Base-by-base conservation (phyloP, 257 asterid genomes). In the Solanum clarkiae region DNA sequence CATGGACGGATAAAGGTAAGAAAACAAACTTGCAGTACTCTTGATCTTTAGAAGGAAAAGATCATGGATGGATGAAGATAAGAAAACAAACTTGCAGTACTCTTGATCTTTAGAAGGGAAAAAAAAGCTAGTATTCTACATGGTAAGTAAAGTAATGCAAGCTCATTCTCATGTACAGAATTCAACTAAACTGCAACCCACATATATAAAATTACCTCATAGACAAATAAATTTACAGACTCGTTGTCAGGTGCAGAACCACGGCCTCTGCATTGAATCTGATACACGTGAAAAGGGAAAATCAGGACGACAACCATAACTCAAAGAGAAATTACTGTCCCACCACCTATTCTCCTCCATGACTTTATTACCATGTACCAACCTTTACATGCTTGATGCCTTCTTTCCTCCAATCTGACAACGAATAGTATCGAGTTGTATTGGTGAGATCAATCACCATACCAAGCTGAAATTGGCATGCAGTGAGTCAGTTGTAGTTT, bases 251-350 rank as follows among this genome's bases (percentile, higher is more conserved):
- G 99, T 81, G 93, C 98, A 79, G 99, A 93, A 93, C 94, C 98
- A 84, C 98, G 99, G 75, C 99, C 99, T 92, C 90, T 97, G 93
- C 99, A 97, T 57, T 94, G 93, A 90, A 97, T 94, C 99, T 97
- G 86, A 86, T 86, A 85, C 80, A 81, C 68, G 84, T 84, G 49
- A 87, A 65, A 85, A 60, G 10, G 69, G 11, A 51, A 84, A 77
- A 65, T 68, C 49, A 42, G 80, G 56, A 82, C 26, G 44, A 70
- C 32, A 54, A 57, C 66, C 32, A 40, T 56, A 17, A 51, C 54
- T 59, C 53, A 62, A 20, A 65, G 49, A 45, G 42, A 29, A 47
- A 47, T 4, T 14, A 47, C 14, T 16, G 8, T 44, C 81, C 81
- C 44, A 5, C 60, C 60, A 47, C 60, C 81, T 74, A 47, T 22